phyloP scores from a whole-genome alignment of 306 rosid species.

The Ammopiptanthus mongolicus region DNA sequence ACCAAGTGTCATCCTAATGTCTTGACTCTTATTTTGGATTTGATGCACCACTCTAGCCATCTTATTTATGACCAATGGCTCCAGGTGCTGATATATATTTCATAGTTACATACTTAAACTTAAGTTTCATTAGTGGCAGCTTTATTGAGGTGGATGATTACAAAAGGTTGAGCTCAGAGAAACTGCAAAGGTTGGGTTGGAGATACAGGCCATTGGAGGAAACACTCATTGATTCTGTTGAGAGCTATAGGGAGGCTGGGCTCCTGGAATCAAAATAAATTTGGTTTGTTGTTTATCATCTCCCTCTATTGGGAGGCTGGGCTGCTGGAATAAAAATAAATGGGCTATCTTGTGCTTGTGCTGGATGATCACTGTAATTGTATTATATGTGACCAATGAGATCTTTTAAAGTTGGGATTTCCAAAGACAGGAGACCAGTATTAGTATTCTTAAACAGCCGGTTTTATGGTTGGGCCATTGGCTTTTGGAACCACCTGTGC shows the following conservation, averaged over 20 bases:
- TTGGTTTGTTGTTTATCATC: neutral
- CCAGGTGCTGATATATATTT: neutral
- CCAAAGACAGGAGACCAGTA: neutral
- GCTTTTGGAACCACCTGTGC: too few species aligned
- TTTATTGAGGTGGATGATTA: constrained; percentile 29
- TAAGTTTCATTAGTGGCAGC: constrained; percentile 26
- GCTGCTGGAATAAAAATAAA: neutral
- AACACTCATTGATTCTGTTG: constrained; percentile 51
- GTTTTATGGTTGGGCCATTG: too few species aligned
- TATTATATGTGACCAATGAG: neutral
- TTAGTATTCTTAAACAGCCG: neutral
- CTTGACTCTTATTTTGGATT: neutral
- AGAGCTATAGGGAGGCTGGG: constrained; percentile 37
- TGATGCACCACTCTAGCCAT: neutral
- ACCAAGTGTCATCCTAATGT: neutral
- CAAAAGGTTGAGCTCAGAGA: constrained; percentile 34
- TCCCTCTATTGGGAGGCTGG: neutral
- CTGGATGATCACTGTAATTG: neutral
- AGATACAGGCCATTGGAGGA: constrained; percentile 51
- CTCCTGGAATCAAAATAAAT: constrained; percentile 19
- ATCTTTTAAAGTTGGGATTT: neutral
- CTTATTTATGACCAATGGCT: neutral
- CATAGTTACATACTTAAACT: neutral
- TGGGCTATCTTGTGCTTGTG: neutral
- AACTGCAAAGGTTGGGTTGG: constrained; percentile 59